A percentile compares a stretch with the other conserved stretches of the same genome.
Evolutionary conservation across 805 yeast genomes (phyloP).

Genomic region (Candida saitoana): DNA sequence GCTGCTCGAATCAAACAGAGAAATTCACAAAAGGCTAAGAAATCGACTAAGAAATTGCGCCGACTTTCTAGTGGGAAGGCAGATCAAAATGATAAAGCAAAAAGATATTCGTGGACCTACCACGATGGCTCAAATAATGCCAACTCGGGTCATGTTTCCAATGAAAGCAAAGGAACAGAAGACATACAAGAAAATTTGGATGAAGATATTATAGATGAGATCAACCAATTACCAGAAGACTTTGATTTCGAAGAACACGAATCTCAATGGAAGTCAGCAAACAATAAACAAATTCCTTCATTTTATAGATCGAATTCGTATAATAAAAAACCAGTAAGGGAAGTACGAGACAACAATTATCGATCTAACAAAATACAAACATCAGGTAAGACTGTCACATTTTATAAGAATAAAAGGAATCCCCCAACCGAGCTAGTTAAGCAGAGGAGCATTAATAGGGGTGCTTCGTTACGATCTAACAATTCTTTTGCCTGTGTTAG

Average conservation of each 20-base stretch:
- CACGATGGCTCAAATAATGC: conserved; percentile 22
- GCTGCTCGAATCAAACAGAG: conserved; percentile 1
- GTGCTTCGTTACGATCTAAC: conserved; percentile 26
- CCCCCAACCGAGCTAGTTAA: conserved; percentile 10
- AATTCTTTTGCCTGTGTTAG: conserved; percentile 18
- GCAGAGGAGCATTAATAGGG: conserved; percentile 23
- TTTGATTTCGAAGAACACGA: conserved; percentile 33
- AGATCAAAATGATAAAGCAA: conserved; percentile 1
- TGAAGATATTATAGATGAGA: conserved; percentile 33
- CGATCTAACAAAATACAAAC: conserved; percentile 35
- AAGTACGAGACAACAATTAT: conserved; percentile 17
- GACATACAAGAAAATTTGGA: conserved; percentile 15
- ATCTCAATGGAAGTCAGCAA: conserved; percentile 5
- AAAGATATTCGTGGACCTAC: conserved; percentile 29
- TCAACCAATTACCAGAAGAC: conserved; percentile 34
- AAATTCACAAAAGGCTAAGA: conserved; percentile 1
- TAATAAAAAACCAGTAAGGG: conserved; percentile 32
- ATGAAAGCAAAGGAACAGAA: conserved; percentile 4
- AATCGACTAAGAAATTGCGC: background rate
- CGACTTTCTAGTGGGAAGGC: background rate
- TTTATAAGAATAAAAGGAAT: conserved; percentile 26
- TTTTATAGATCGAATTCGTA: conserved; percentile 36
- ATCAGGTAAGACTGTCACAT: conserved; percentile 38
- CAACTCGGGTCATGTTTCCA: background rate
- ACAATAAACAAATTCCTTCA: conserved; percentile 4